Evolutionary conservation across 768 basidiomycete species (phyloP), one percentile per base, ranked within the genome.

Genomic region (Pulveroboletus sp.): DNA sequence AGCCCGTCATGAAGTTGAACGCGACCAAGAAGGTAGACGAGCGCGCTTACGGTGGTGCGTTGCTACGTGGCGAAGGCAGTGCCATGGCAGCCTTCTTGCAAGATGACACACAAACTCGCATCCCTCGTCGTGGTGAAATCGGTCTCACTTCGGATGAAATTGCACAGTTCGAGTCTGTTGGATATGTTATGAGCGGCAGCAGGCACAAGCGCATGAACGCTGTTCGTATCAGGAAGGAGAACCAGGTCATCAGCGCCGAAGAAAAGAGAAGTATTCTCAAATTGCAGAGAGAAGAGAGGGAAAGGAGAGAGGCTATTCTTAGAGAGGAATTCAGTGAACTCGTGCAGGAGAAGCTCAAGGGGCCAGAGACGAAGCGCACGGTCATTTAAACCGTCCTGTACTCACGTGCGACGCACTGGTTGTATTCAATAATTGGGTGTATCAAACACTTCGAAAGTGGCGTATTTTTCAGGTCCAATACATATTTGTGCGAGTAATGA

Each of bases 91-190:
- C 92, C 36, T 99, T 88, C 79, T 79, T 97, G 47, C 77, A 89
- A 63, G 95, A 96, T 3, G 81, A 85, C 55, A 82, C 86, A 13
- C 80, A 88, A 45, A 57, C 76, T 11, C 94, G 96, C 65, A 99
- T 98, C 61, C 96, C 96, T 1, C 91, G 96, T 55, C 90, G 96
- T 77, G 96, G 96, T 71, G 96, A 99, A 72, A 98, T 99, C 58
- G 96, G 96, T 48, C 73, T 99, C 56, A 85, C 86, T 10, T 83
- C 91, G 12, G 83, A 84, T 26, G 81, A 91, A 67, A 99, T 99
- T 57, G 93, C 86, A 6, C 67, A 79, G 63, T 97, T 79, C 70
- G 96, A 99, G 73, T 62, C 76, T 20, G 88, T 87, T 8, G 96
- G 96, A 16, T 99, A 96, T 68, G 96, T 99, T 40, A 99, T 98